Percentiles rank a stretch among this genome's conserved stretches.
These are phyloP conservation scores for Leccinellum luteum DNA, from an alignment of 768 basidiomycete species.

Conservation along the genomic window DNA sequence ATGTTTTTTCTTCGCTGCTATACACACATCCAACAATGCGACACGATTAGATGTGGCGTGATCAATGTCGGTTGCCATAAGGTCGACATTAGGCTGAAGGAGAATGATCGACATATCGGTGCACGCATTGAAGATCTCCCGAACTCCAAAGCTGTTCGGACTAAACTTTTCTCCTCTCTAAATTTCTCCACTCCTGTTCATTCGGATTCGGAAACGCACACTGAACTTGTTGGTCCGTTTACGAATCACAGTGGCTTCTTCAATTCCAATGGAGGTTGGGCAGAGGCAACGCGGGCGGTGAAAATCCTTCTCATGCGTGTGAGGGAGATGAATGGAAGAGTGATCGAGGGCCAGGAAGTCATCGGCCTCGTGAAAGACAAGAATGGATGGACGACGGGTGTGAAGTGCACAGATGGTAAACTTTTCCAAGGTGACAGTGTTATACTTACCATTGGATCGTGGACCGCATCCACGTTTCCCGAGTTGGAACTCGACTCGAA, in stretches of 20 bases:
- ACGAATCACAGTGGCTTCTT: constrained; percentile 51
- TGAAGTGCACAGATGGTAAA: constrained; percentile 58
- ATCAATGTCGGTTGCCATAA: constrained; percentile 22
- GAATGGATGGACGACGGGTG: constrained; percentile 50
- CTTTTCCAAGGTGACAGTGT: constrained; percentile 56
- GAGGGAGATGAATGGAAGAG: constrained; percentile 52
- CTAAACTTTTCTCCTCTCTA: constrained; percentile 19
- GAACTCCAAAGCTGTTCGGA: constrained; percentile 12
- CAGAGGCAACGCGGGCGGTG: constrained; percentile 68
- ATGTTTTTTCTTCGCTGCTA: neutral
- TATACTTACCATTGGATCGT: constrained; percentile 74
- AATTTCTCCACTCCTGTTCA: too few species aligned
- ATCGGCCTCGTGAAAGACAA: constrained; percentile 41
- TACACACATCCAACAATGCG: neutral
- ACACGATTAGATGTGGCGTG: constrained; percentile 23
- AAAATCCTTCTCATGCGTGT: constrained; percentile 54
- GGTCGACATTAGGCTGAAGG: constrained; percentile 54
- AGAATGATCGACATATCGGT: constrained; percentile 62
- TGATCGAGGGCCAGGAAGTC: constrained; percentile 60
- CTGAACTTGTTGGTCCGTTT: constrained; percentile 16
- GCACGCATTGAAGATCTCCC: constrained; percentile 40
- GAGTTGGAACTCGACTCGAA: constrained; percentile 46
- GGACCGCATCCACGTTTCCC: constrained; percentile 82
- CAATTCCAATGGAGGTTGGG: constrained; percentile 85
- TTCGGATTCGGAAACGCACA: neutral